Evolutionary conservation across 2,329 filamentous ascomycete genomes (phyloP).

Genomic region (Hypoxylon sp.): DNA sequence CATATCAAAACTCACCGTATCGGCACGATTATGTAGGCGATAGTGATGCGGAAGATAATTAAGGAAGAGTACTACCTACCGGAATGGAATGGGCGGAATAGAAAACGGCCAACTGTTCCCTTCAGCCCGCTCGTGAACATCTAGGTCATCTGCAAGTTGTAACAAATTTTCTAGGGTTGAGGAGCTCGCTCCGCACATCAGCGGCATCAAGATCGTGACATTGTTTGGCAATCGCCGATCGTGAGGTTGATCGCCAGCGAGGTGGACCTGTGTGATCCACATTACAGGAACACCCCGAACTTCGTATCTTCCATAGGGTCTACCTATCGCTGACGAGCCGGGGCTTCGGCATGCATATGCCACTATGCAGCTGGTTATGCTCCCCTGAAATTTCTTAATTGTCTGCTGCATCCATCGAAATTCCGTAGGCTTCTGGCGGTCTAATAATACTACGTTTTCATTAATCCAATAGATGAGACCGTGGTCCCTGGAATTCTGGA

Average conservation of each 20-base stretch:
- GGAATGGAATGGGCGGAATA: slow-evolving; percentile 36
- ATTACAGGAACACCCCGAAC: slow-evolving; percentile 36
- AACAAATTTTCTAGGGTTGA: slow-evolving; percentile 33
- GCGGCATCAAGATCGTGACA: slow-evolving; percentile 44
- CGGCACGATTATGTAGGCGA: slow-evolving; percentile 27
- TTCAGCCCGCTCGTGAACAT: slow-evolving; percentile 24
- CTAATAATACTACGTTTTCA: slow-evolving; percentile 37
- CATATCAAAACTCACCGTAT: neutral
- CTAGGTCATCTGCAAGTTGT: slow-evolving; percentile 30
- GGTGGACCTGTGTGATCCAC: slow-evolving; percentile 24
- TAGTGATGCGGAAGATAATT: slow-evolving; percentile 33
- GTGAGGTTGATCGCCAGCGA: slow-evolving; percentile 37
- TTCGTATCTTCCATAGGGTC: slow-evolving; percentile 38
- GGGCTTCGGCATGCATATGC: slow-evolving; percentile 19
- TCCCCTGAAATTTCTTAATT: slow-evolving; percentile 37
- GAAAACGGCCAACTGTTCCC: slow-evolving; percentile 33
- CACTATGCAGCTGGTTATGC: slow-evolving; percentile 9
- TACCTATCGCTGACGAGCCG: slow-evolving; percentile 33
- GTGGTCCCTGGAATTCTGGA: slow-evolving; percentile 31
- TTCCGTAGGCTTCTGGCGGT: slow-evolving; percentile 39
- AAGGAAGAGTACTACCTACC: slow-evolving; percentile 39
- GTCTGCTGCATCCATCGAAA: slow-evolving; percentile 20
- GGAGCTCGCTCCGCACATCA: slow-evolving; percentile 32
- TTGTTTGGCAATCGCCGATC: slow-evolving; percentile 47
- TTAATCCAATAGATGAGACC: slow-evolving; percentile 20